Base-by-base conservation (phyloP, 768 basidiomycete species). In the Termitomyces sp. region DNA sequence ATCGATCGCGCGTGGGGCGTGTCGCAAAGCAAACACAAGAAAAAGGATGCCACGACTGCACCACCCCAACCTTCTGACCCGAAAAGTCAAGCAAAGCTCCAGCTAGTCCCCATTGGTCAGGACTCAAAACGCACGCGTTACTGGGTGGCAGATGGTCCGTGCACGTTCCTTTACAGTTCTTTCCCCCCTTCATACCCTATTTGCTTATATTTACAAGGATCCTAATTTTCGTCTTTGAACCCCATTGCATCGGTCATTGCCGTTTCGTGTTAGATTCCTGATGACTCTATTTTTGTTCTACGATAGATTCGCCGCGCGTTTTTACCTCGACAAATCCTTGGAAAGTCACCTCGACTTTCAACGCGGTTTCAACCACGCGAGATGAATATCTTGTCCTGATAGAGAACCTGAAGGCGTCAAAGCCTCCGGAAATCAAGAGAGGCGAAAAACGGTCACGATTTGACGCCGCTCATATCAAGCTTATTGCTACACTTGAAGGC, bases 61-160 rank as follows among this genome's bases (percentile, higher is more conserved):
- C 81, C 82, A 49, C 80, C 82, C 38, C 78, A 81, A 43, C 70
- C 84, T 55, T 73, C 75, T 48, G 85, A 88, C 69, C 79, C 85
- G n/a, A 75, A 76, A 58, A 88, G 84, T 64, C 83, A 80, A 66
- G 83, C 85, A 63, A 78, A 72, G 43, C 72, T 94, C 50, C 81
- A 83, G 57, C 73, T 89, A 47, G 61, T 80, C 54, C 91, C 92
- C 17, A 67, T 93, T 26, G 92, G 92, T 44, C 89, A 91, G 66
- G 92, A 94, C 68, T 70, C 68, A 51, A 77, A 79, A 51, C 82
- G 88, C 62, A 89, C 82, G 70, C 87, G 92, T 51, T 94, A 85
- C 71, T 94, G 92, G 92, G 72, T 87, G 62, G 81, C 81, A 68
- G 92, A 94, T 83, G 89, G 91, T 94, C 77, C 79, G 91, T 91